phyloP scores from a whole-genome alignment of 176 grass and related monocot species.

The Zoysia pacifica region DNA sequence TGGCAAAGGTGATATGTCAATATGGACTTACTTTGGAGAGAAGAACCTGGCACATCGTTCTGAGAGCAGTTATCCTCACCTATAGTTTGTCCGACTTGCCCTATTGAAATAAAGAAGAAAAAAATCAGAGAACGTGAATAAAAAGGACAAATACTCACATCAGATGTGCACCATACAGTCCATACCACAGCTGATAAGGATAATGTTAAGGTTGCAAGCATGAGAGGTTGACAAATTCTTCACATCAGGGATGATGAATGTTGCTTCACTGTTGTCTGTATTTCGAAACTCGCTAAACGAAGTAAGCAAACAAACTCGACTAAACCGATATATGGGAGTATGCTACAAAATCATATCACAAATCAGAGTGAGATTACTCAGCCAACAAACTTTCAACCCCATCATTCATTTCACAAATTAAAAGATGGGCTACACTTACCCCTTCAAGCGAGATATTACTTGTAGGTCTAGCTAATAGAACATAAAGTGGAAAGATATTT shows the following conservation, averaged over 20 bases:
- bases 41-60: slow-evolving; percentile 36
- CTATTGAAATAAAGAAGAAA: slow-evolving; percentile 34
- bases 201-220: slow-evolving; percentile 73
- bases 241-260: slow-evolving; percentile 78
- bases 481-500: slow-evolving; percentile 75
- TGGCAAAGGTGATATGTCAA: slow-evolving; percentile 6
- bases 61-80: slow-evolving; percentile 38
- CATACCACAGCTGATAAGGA: slow-evolving; percentile 77
- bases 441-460: slow-evolving; percentile 56
- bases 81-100: slow-evolving; percentile 39
- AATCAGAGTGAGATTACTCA: slow-evolving; percentile 37
- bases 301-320: slow-evolving; percentile 55
- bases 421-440: slow-evolving; percentile 51
- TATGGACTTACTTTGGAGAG: slow-evolving; percentile 58
- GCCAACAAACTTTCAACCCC: slow-evolving; percentile 1
- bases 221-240: slow-evolving; percentile 67
- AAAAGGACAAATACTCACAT: slow-evolving; percentile 30
- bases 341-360: slow-evolving; percentile 49
- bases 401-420: slow-evolving; percentile 10
- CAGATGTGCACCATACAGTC: slow-evolving; percentile 53
- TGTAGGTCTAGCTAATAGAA: slow-evolving; percentile 76
- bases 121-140: slow-evolving; percentile 26
- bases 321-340: slow-evolving; percentile 69
- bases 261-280: slow-evolving; percentile 72
- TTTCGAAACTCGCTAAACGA: slow-evolving; percentile 73